A percentile compares a stretch with the other conserved stretches of the same genome.
Evolutionary conservation across 2,329 filamentous ascomycete species (phyloP).

Genomic region (Beauveria medogensis): DNA sequence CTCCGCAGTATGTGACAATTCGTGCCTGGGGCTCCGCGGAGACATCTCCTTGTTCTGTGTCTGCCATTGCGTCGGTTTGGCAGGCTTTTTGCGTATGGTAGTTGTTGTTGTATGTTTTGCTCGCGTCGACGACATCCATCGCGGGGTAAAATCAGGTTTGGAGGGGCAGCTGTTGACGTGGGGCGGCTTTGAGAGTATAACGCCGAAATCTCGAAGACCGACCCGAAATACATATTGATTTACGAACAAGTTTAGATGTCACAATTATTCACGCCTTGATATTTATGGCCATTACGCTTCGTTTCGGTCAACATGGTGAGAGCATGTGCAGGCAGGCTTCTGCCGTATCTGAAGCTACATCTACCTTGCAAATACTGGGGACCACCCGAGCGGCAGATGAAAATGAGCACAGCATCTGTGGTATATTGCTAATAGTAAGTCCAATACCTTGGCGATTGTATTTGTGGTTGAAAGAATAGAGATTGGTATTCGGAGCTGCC

Average conservation of each 20-base stretch:
- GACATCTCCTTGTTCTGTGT: constrained; percentile 39
- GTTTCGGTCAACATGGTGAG: too few relatives aligned
- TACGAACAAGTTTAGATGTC: neutral
- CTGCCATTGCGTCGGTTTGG: constrained; percentile 39
- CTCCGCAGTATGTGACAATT: constrained; percentile 49
- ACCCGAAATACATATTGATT: neutral
- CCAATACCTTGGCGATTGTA: too few relatives aligned
- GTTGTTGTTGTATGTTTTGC: constrained; percentile 2
- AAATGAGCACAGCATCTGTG: too few relatives aligned
- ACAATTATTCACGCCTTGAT: neutral
- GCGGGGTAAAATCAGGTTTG: constrained; percentile 11
- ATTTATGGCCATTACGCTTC: too few relatives aligned
- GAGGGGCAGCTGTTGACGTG: constrained; percentile 10
- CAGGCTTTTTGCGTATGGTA: neutral
- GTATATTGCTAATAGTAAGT: too few relatives aligned
- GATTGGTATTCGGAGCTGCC: too few relatives aligned
- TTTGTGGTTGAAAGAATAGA: too few relatives aligned
- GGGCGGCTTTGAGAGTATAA: neutral
- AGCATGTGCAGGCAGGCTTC: too few relatives aligned
- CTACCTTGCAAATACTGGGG: too few relatives aligned
- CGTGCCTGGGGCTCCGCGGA: constrained; percentile 41
- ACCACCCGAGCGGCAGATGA: too few relatives aligned
- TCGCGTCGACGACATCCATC: neutral
- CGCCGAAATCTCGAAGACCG: neutral
- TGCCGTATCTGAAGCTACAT: too few relatives aligned